phyloP scores from a whole-genome alignment of 148 eudicot genomes.

The Nepenthes gracilis region DNA sequence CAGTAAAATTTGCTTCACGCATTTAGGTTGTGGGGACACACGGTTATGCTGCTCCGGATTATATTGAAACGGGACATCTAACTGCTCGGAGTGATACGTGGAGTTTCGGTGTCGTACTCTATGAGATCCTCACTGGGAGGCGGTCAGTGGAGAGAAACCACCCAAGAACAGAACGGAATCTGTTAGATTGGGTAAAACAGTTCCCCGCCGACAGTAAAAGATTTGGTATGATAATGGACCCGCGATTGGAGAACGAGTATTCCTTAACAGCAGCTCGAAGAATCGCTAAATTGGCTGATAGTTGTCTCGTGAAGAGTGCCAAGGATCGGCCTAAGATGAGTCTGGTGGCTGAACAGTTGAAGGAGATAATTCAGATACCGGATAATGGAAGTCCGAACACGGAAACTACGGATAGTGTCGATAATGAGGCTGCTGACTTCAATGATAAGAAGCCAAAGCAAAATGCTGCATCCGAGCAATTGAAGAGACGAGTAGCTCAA shows the following conservation, averaged over 20 bases:
- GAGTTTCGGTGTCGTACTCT: constrained; percentile 84
- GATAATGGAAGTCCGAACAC: constrained; percentile 24
- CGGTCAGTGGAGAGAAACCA: constrained; percentile 51
- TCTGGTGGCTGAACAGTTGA: constrained; percentile 49
- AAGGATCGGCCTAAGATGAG: constrained; percentile 81
- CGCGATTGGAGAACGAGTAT: constrained; percentile 44
- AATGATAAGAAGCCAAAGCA: constrained; percentile 12
- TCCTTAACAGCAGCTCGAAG: constrained; percentile 43
- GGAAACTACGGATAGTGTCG: constrained; percentile 11
- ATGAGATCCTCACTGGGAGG: constrained; percentile 73
- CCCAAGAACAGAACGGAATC: constrained; percentile 53
- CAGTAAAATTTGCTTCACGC: neutral
- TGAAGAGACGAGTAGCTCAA: constrained; percentile 53
- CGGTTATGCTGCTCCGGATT: constrained; percentile 93
- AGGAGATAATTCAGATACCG: constrained; percentile 22
- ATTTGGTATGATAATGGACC: constrained; percentile 54
- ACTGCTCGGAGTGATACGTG: constrained; percentile 65
- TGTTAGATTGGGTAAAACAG: constrained; percentile 65
- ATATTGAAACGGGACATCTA: constrained; percentile 76
- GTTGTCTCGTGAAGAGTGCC: constrained; percentile 42
- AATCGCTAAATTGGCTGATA: constrained; percentile 62
- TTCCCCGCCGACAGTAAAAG: constrained; percentile 46
- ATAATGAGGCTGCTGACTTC: constrained; percentile 13
- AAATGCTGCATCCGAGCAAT: constrained; percentile 23
- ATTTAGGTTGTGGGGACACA: constrained; percentile 80